Evolutionary conservation across 495 filamentous ascomycete genomes (phyloP), one percentile per base, ranked within the genome.

Genomic region (Penicillium riverlandense): DNA sequence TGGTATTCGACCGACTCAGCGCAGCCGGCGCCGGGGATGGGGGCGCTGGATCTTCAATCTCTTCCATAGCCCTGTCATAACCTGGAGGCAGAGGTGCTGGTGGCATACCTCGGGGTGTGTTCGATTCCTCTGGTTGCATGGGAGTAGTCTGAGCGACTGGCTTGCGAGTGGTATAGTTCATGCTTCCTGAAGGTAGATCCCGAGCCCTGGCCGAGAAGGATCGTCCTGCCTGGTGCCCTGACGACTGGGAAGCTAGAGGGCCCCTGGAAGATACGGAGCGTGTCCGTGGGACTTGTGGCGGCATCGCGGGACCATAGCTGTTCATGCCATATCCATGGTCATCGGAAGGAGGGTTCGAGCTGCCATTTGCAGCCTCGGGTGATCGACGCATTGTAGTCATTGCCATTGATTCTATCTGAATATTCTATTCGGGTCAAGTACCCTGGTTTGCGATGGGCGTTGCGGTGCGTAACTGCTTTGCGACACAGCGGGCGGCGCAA

Each of bases 1-100:
- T 50, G 1, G 67, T 72, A 38, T 62, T 66, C 8, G 66, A 67
- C 15, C 67, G 59, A 45, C 50, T 59, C 10, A 56, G 47, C 6
- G 54, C 46, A 28, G 41, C 14, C 6, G 47, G 14, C 12, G 29
- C 36, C 11, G 27, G 15, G 2, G 43, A 30, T 12, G 40, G 29
- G 28, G 35, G 44, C 27, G 15, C 15, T 22, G 40, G 22, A 13
- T 44, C 45, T 22, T 55, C 39, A n/a, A 39, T 55, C 32, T 49
- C 43, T 32, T 44, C 39, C 32, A 39, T 35, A 14, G 12, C 31
- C 16, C 36, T 13, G 16, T 44, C 29, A 4, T 35, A 5, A 10
- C 47, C 43, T 27, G 43, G 31, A 22, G 31, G 15, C 5, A 49
- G 55, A 37, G 53, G 49, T 2, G 45, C 55, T 35, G 49, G 49